Conservation (phyloP, 1,284 basidiomycete genomes). For the Heterobasidion occidentale region DNA sequence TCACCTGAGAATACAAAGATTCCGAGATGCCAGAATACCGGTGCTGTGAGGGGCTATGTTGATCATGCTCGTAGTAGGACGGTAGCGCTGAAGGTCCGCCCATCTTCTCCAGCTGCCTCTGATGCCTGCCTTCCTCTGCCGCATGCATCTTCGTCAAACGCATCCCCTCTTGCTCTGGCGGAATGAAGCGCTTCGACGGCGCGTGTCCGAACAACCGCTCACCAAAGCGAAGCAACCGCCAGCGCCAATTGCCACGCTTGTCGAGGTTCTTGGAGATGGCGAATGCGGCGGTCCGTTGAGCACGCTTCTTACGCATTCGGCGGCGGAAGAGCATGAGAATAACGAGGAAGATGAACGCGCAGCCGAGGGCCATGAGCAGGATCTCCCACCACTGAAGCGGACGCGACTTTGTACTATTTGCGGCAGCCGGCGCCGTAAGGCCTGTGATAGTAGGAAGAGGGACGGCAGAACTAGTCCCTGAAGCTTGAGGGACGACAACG, state of each 20-base stretch:
- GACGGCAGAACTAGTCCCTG: constrained; percentile 33
- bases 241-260: constrained; percentile 40
- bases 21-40: constrained; percentile 22
- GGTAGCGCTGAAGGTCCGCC: constrained; percentile 35
- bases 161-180: constrained; percentile 17
- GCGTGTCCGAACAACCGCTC: constrained; percentile 48
- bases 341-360: constrained; percentile 66
- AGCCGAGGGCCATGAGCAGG: constrained; percentile 71
- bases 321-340: constrained; percentile 63
- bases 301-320: constrained; percentile 56
- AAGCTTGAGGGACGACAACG: constrained; percentile 41
- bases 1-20: constrained; percentile 63
- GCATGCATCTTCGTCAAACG: constrained; percentile 33
- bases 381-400: constrained; percentile 73
- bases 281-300: constrained; percentile 56
- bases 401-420: constrained; percentile 22
- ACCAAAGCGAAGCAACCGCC: constrained; percentile 45
- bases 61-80: constrained; percentile 18
- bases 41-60: constrained; percentile 3
- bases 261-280: constrained; percentile 51
- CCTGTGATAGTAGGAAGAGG: constrained; percentile 52
- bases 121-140: constrained; percentile 42
- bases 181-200: constrained; percentile 5
- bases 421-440: constrained; percentile 35
- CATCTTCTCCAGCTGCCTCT: constrained; percentile 41